phyloP scores from a whole-genome alignment of 495 filamentous ascomycete species.

The Penicillium argentinense region DNA sequence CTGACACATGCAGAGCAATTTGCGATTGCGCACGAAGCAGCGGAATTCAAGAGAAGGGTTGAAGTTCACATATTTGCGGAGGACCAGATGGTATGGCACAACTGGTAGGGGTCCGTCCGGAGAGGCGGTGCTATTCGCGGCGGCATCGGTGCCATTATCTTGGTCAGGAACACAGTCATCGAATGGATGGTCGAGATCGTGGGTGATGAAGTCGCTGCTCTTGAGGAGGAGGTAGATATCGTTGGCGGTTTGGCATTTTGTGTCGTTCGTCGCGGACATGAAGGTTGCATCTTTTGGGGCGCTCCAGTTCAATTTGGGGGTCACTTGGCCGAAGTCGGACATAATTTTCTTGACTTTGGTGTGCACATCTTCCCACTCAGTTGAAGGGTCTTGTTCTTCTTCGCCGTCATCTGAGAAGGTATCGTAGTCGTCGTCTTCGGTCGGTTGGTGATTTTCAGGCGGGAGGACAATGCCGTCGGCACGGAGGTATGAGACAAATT shows the following conservation, averaged over 20 bases:
- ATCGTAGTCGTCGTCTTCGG: conserved; percentile 37
- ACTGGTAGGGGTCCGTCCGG: conserved; percentile 20
- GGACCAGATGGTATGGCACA: conserved; percentile 68
- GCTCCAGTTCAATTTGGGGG: conserved; percentile 97
- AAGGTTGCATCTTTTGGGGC: conserved; percentile 95
- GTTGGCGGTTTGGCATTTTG: conserved; percentile 82
- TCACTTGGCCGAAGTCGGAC: conserved; percentile 72
- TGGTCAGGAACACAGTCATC: conserved; percentile 64
- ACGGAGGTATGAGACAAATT: conserved; percentile 84
- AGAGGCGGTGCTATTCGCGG: conserved; percentile 3
- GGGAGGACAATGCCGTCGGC: conserved; percentile 92
- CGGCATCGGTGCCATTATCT: conserved; percentile 10
- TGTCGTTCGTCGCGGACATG: conserved; percentile 86
- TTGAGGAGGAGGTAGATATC: conserved; percentile 95
- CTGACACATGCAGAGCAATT: conserved; percentile 80
- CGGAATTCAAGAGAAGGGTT: conserved; percentile 93
- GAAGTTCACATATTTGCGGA: conserved; percentile 82
- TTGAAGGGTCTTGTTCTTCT: conserved; percentile 56
- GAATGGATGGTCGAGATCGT: conserved; percentile 91
- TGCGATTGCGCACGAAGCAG: conserved; percentile 81
- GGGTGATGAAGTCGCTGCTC: conserved; percentile 86
- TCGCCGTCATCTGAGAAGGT: conserved; percentile 43
- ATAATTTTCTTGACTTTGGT: conserved; percentile 72
- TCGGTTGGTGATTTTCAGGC: conserved; percentile 37
- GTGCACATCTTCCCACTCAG: conserved; percentile 70